Evolutionary conservation across 2,329 filamentous ascomycete genomes (phyloP).

Genomic region (Fusarium buharicum): DNA sequence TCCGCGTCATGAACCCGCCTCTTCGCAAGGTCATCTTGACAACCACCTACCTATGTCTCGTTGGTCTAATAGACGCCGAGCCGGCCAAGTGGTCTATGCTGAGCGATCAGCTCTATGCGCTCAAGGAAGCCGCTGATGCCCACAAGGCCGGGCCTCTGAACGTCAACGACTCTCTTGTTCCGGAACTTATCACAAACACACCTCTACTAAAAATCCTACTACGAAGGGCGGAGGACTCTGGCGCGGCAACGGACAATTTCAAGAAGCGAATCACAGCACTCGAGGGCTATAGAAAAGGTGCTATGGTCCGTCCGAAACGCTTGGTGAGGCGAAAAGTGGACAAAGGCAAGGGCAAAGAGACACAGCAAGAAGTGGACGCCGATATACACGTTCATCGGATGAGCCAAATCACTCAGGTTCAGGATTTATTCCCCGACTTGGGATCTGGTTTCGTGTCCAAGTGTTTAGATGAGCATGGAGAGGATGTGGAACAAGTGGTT

Average conservation of each 20-base stretch:
- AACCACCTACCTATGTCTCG: slow-evolving; percentile 78
- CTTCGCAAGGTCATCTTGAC: slow-evolving; percentile 75
- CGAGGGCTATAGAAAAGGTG: slow-evolving; percentile 68
- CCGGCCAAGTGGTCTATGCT: slow-evolving; percentile 78
- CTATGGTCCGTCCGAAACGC: slow-evolving; percentile 61
- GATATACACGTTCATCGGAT: slow-evolving; percentile 81
- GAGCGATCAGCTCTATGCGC: slow-evolving; percentile 82
- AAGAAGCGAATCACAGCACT: slow-evolving; percentile 70
- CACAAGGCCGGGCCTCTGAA: slow-evolving; percentile 67
- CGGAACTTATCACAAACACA: slow-evolving; percentile 83
- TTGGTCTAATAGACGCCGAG: slow-evolving; percentile 73
- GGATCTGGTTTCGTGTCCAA: slow-evolving; percentile 84
- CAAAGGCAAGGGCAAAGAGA: slow-evolving; percentile 70
- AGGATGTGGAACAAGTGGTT: slow-evolving; percentile 82
- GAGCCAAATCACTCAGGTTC: slow-evolving; percentile 88
- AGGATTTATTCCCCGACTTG: slow-evolving; percentile 90
- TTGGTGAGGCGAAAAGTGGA: slow-evolving; percentile 65
- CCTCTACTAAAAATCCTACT: slow-evolving; percentile 75
- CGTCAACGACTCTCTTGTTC: slow-evolving; percentile 77
- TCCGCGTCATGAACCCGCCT: slow-evolving; percentile 70
- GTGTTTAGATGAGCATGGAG: slow-evolving; percentile 80
- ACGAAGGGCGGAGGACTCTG: slow-evolving; percentile 61
- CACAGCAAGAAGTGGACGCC: slow-evolving; percentile 51
- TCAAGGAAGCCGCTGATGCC: slow-evolving; percentile 77
- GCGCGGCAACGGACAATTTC: slow-evolving; percentile 64